Evolutionary conservation across 345 rosid species (phyloP).

Genomic region (Arabis alpina): DNA sequence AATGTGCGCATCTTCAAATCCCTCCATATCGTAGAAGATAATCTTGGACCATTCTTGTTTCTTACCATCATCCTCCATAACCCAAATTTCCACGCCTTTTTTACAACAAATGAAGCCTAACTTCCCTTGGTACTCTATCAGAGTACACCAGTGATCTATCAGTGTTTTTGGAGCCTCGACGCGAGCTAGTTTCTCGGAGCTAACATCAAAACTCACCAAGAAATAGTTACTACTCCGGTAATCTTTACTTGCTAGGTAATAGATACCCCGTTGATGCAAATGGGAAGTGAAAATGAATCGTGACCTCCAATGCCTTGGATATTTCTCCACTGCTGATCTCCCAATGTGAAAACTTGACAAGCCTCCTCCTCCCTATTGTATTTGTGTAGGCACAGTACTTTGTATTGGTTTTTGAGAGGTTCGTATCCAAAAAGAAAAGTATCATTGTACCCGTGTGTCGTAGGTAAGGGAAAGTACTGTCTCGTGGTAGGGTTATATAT

Average conservation of each 20-base stretch:
- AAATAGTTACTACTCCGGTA: not conserved
- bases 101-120: not conserved
- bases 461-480: not conserved
- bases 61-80: constrained; percentile 8
- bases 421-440: constrained; percentile 20
- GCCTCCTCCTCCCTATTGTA: too few relatives aligned
- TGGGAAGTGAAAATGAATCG: not conserved
- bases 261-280: constrained; percentile 19
- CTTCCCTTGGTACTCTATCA: constrained; percentile 8
- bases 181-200: not conserved
- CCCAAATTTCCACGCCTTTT: not conserved
- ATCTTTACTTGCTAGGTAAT: not conserved
- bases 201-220: constrained; percentile 17
- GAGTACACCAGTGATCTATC: rapidly evolving
- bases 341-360: constrained; percentile 16
- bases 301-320: constrained; percentile 12
- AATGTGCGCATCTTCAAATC: not conserved
- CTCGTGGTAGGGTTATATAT: constrained; percentile 23
- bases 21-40: not conserved
- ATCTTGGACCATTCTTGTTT: constrained; percentile 1
- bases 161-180: not conserved
- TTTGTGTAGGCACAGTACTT: constrained; percentile 2
- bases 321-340: not conserved
- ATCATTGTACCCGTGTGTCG: not conserved
- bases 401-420: constrained; percentile 24